Percentiles rank a stretch among this genome's conserved stretches.
Evolutionary conservation across 305 asterid species (phyloP).

Genomic region (Nicotiana rustica): DNA sequence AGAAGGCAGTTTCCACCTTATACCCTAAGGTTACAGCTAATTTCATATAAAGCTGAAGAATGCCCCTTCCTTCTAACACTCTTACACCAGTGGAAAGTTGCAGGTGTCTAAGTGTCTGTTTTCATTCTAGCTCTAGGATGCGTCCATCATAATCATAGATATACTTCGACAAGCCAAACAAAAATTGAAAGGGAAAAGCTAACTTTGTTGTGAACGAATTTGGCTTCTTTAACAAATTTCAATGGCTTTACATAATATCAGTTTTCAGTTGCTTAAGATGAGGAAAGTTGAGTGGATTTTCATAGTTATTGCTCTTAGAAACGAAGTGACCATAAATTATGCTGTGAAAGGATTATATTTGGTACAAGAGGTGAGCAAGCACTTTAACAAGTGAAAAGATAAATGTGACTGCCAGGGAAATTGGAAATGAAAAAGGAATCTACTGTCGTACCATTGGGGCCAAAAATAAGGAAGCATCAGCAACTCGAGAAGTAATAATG

Average conservation of each 20-base stretch:
- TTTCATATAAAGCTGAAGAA: not conserved
- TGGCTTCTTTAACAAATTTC: not conserved
- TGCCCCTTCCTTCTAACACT: not conserved
- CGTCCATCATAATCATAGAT: constrained; percentile 18
- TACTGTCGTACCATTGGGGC: constrained; percentile 80
- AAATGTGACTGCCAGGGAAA: constrained; percentile 19
- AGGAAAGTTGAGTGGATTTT: constrained; percentile 6
- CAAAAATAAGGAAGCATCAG: constrained; percentile 95
- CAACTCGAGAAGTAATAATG: constrained; percentile 91
- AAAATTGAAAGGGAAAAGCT: not conserved
- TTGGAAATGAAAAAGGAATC: constrained; percentile 31
- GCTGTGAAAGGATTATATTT: not conserved
- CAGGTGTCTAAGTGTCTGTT: not conserved
- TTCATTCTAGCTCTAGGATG: not conserved
- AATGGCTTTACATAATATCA: not conserved
- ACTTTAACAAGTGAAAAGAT: constrained; percentile 22
- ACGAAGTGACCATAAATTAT: not conserved
- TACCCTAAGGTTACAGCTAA: not conserved
- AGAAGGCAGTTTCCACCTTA: constrained; percentile 13
- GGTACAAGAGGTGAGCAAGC: not conserved
- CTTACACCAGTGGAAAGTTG: not conserved
- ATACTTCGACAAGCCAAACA: not conserved
- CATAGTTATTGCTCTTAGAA: not conserved
- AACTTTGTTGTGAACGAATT: constrained; percentile 9
- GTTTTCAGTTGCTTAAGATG: not conserved